Percentiles rank a stretch among this genome's conserved stretches.
Evolutionary conservation across 1,284 basidiomycete species (phyloP).

Genomic region (Fistulinella cinereoalba): DNA sequence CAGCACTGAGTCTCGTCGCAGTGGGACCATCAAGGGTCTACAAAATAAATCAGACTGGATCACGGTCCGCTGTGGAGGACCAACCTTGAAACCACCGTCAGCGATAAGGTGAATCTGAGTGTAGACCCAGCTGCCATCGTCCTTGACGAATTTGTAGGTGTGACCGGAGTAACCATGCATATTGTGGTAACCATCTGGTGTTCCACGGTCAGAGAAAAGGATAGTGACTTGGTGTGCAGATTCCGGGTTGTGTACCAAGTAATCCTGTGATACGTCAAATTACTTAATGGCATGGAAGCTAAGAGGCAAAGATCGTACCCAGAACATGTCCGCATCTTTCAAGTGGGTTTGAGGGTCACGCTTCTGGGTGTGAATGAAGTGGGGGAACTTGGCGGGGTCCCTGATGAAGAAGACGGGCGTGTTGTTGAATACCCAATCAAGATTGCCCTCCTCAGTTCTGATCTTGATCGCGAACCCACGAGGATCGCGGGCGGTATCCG

Average conservation of each 20-base stretch:
- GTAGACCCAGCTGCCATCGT: slow-evolving; percentile 80
- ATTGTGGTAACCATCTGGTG: slow-evolving; percentile 79
- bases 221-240: slow-evolving; percentile 89
- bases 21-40: slow-evolving; percentile 65
- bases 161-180: slow-evolving; percentile 93
- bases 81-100: slow-evolving; percentile 75
- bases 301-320: slow-evolving; percentile 45
- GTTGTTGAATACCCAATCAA: slow-evolving; percentile 92
- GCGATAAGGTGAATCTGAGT: slow-evolving; percentile 77
- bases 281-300: fast-evolving
- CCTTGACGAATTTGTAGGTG: slow-evolving; percentile 88
- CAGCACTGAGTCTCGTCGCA: slow-evolving; percentile 57
- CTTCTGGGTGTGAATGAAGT: slow-evolving; percentile 96
- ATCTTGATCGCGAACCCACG: slow-evolving; percentile 93
- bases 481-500: slow-evolving; percentile 90
- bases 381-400: slow-evolving; percentile 81
- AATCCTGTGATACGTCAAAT: slow-evolving; percentile 58
- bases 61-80: too few species aligned
- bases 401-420: slow-evolving; percentile 89
- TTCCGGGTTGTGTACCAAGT: slow-evolving; percentile 89
- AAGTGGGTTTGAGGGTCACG: slow-evolving; percentile 86
- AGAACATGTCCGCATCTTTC: slow-evolving; percentile 80
- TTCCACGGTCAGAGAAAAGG: slow-evolving; percentile 89
- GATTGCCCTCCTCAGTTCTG: slow-evolving; percentile 85
- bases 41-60: slow-evolving; percentile 11